Evolutionary conservation across 352 stramenopile species (phyloP).

Genomic region (Globisporangium splendens): DNA sequence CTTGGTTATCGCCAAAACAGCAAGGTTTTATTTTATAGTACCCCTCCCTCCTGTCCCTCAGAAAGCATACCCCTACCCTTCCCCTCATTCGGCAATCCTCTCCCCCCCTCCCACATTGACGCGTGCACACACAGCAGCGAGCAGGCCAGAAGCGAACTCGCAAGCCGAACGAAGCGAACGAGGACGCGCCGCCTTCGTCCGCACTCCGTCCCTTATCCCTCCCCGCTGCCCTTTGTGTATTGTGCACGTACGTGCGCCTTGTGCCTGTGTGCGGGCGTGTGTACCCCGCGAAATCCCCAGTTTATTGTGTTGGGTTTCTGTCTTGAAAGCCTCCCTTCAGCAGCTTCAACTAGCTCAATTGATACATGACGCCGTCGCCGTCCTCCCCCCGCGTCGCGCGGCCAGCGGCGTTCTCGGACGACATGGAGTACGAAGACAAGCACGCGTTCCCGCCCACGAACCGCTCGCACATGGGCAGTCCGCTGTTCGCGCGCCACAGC

Average conservation of each 20-base stretch:
- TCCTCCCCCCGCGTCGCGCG: conserved; percentile 7
- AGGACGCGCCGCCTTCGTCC: not conserved
- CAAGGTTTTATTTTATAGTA: no score
- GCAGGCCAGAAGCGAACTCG: not conserved
- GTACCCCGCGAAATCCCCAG: no score
- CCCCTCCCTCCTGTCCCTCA: no score
- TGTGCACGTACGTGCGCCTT: no score
- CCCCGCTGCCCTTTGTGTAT: not conserved
- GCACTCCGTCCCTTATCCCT: not conserved
- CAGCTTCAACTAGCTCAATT: not conserved
- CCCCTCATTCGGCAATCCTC: not conserved
- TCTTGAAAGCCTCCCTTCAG: not conserved
- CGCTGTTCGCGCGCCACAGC: conserved; percentile 16
- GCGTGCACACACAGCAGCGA: not conserved
- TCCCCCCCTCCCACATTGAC: not conserved
- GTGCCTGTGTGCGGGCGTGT: no score
- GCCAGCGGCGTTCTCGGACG: conserved; percentile 5
- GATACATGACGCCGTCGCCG: conserved; percentile 7
- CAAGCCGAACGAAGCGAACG: not conserved
- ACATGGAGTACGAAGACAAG: conserved; percentile 20
- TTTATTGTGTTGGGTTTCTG: no score
- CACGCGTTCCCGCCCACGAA: conserved; percentile 10
- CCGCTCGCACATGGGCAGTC: conserved; percentile 15
- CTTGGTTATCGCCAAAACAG: no score
- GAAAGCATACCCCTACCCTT: not conserved